These are phyloP conservation scores for Sclerotinia sclerotiorum DNA, from an alignment of 2,329 filamentous ascomycete species.

Conservation along the genomic window DNA sequence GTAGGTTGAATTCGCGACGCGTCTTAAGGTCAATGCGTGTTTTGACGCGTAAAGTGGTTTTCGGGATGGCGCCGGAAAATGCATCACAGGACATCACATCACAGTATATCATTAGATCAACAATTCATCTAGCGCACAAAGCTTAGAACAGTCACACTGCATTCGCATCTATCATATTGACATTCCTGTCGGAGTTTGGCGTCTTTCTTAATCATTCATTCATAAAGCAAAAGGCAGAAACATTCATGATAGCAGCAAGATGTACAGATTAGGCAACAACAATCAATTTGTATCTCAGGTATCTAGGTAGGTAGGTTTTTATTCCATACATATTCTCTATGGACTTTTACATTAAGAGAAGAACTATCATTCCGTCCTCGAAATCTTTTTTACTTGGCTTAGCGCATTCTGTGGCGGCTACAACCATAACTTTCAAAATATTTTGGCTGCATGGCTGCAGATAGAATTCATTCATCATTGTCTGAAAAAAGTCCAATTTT, in stretches of 20 bases:
- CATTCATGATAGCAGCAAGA: slow-evolving; percentile 3
- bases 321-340: not conserved
- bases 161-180: not conserved
- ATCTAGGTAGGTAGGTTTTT: not conserved
- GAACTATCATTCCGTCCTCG: not conserved
- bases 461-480: not conserved
- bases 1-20: slow-evolving; percentile 29
- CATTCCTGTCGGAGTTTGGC: not conserved
- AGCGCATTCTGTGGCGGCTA: not conserved
- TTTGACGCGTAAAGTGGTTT: slow-evolving; percentile 38
- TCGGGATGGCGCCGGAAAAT: not conserved
- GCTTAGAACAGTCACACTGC: no score
- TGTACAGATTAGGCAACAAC: not conserved
- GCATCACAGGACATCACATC: not conserved
- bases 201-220: not conserved
- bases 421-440: not conserved
- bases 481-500: not conserved
- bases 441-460: not conserved
- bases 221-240: not conserved
- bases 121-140: no score
- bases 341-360: slow-evolving; percentile 1
- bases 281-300: not conserved
- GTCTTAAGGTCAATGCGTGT: slow-evolving; percentile 25
- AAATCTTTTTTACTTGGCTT: not conserved
- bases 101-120: no score